phyloP scores from a whole-genome alignment of 805 yeast genomes.

The Starmerella powellii region DNA sequence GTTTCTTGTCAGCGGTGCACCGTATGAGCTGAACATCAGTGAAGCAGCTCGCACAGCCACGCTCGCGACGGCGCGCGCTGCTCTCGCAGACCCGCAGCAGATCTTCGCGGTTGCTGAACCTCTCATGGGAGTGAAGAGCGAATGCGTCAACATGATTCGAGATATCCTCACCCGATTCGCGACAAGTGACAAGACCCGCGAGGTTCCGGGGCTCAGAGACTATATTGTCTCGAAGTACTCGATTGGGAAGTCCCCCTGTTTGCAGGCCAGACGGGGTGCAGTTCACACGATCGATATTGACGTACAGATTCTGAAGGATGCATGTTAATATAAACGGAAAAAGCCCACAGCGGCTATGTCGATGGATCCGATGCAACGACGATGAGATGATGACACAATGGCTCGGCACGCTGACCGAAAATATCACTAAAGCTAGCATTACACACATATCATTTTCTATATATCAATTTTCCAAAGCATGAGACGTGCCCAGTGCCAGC shows the following conservation, averaged over 20 bases:
- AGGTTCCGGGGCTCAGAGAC: slow-evolving; percentile 2
- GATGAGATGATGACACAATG: no score
- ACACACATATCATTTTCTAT: no score
- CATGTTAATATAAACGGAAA: no score
- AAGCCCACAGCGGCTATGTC: no score
- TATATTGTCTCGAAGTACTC: slow-evolving; percentile 4
- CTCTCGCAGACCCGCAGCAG: no score
- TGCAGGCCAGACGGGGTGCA: not conserved
- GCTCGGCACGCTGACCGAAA: no score
- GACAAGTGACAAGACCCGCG: not conserved
- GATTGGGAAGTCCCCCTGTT: not conserved
- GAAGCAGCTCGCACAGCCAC: slow-evolving; percentile 1
- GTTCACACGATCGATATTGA: no score
- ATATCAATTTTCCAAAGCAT: no score
- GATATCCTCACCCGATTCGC: slow-evolving; percentile 4
- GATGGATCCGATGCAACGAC: no score
- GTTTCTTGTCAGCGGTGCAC: slow-evolving; percentile 5
- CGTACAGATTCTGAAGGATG: no score
- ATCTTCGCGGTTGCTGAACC: not conserved
- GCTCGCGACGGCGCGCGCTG: not conserved
- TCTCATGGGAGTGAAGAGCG: not conserved
- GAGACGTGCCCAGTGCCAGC: no score
- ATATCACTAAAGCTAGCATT: no score
- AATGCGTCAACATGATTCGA: not conserved
- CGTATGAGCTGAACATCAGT: slow-evolving; percentile 16